Conservation (phyloP, 441 rosid species). For the Arabidopsis hybrid region DNA sequence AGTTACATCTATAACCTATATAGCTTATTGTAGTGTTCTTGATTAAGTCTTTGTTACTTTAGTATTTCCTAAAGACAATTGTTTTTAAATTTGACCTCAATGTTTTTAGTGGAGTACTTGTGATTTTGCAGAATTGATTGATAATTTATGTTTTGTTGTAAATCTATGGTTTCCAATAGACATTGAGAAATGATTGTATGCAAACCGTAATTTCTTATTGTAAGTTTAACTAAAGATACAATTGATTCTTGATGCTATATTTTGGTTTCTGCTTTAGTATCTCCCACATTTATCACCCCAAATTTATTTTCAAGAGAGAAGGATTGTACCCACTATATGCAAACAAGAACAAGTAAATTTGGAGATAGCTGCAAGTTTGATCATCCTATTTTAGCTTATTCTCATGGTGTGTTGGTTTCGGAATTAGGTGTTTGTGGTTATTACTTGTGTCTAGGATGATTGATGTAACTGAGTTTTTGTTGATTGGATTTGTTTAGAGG, state of each 20-base stretch:
- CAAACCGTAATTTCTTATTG: constrained; percentile 7
- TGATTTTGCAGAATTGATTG: not conserved
- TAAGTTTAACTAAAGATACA: constrained; percentile 22
- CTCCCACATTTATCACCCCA: constrained; percentile 6
- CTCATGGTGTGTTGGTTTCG: not conserved
- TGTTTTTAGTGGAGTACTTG: not conserved
- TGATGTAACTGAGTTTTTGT: constrained; percentile 18
- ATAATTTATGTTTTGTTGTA: constrained; percentile 21
- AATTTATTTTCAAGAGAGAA: constrained; percentile 70
- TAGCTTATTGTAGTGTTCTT: constrained; percentile 1
- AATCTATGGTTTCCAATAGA: constrained; percentile 23
- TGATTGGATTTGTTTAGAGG: constrained; percentile 55
- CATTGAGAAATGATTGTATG: constrained; percentile 19
- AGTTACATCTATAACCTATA: not conserved
- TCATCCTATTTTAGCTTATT: constrained; percentile 74
- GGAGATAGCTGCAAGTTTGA: constrained; percentile 99
- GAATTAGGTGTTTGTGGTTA: not conserved
- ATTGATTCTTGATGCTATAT: constrained; percentile 29
- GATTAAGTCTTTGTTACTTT: constrained; percentile 25
- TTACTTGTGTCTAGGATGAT: constrained; percentile 6
- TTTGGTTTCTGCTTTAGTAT: constrained; percentile 32
- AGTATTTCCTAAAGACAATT: not conserved
- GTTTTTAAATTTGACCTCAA: not conserved
- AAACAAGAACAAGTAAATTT: constrained; percentile 96
- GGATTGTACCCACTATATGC: constrained; percentile 99